These are phyloP conservation scores for Poronia punctata DNA, from an alignment of 495 filamentous ascomycete species.

Conservation along the genomic window DNA sequence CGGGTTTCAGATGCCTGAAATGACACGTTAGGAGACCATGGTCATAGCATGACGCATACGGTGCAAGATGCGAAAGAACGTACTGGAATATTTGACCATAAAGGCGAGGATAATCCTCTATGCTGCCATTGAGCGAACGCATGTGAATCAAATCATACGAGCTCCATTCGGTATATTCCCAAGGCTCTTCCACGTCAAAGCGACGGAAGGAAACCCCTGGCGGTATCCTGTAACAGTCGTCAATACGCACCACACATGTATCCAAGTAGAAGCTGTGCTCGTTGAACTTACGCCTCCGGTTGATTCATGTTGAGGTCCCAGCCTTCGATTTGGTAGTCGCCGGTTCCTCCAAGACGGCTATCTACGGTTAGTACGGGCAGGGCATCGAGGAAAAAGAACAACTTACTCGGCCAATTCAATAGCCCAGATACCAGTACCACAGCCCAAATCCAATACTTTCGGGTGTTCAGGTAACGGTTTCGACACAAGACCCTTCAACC, in stretches of 20 bases:
- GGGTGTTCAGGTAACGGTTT: constrained; percentile 24
- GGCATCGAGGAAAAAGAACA: background rate
- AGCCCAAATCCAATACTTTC: constrained; percentile 74
- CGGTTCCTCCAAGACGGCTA: constrained; percentile 35
- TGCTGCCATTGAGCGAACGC: constrained; percentile 72
- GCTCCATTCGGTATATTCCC: constrained; percentile 60
- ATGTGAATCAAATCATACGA: constrained; percentile 86
- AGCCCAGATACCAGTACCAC: constrained; percentile 86
- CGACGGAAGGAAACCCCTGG: constrained; percentile 61
- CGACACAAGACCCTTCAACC: constrained; percentile 18
- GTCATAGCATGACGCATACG: background rate
- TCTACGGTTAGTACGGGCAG: constrained; percentile 3
- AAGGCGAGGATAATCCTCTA: constrained; percentile 67
- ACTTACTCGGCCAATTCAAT: constrained; percentile 79
- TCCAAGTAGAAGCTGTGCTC: no score
- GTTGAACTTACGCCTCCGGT: constrained; percentile 54
- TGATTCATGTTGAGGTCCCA: constrained; percentile 78
- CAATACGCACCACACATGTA: no score
- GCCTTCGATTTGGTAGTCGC: constrained; percentile 55
- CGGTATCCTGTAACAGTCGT: constrained; percentile 59
- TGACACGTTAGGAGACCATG: constrained; percentile 7
- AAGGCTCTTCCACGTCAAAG: constrained; percentile 76
- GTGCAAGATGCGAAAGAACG: constrained; percentile 21
- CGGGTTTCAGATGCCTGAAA: constrained; percentile 67
- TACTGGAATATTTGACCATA: constrained; percentile 65